Conservation (phyloP, 345 rosid species). For the Angophora floribunda region DNA sequence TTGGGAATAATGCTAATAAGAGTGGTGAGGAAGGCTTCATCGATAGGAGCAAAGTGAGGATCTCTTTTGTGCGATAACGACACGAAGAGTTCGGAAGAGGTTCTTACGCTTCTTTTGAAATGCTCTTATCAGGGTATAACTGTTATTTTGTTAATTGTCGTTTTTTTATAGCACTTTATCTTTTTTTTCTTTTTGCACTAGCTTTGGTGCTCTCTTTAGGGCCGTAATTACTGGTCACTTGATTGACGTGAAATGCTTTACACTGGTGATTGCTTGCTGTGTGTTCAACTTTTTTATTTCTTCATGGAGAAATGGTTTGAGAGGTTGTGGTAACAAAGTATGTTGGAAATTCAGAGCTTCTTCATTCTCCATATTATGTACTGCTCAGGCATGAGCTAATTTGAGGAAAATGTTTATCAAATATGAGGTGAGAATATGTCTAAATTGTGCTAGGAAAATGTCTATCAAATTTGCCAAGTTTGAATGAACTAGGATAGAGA, state of each 20-base stretch:
- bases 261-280: neutral
- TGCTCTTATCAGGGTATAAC: slow-evolving; percentile 90
- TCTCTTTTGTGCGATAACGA: slow-evolving; percentile 88
- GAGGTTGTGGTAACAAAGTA: neutral
- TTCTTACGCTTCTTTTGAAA: slow-evolving; percentile 61
- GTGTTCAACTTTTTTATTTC: neutral
- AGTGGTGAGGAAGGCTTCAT: slow-evolving; percentile 71
- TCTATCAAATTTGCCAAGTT: neutral
- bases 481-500: neutral
- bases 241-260: neutral
- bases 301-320: neutral
- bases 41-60: slow-evolving; percentile 97
- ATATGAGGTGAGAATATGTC: neutral
- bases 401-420: neutral
- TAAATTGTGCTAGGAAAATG: neutral
- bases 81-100: slow-evolving; percentile 63
- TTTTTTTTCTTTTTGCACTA: neutral
- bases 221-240: neutral
- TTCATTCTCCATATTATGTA: neutral
- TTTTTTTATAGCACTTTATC: neutral
- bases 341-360: neutral
- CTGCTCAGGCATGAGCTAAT: neutral
- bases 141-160: neutral
- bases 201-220: neutral
- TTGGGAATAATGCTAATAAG: slow-evolving; percentile 12